These are phyloP conservation scores for Rhodomyrtus tomentosa DNA, from an alignment of 345 rosid genomes.

Conservation along the genomic window DNA sequence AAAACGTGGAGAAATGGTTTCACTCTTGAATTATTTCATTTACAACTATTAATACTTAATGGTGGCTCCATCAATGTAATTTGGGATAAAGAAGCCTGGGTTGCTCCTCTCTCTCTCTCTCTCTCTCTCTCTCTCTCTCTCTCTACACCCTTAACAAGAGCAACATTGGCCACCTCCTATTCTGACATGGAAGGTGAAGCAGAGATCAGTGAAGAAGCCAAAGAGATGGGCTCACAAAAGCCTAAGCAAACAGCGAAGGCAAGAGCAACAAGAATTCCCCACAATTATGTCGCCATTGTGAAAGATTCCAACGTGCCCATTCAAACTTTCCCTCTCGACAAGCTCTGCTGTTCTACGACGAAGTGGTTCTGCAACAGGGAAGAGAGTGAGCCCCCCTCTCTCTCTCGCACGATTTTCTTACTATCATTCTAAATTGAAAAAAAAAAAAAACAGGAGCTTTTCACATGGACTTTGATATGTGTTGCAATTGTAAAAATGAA, in stretches of 20 bases:
- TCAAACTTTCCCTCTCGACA: background rate
- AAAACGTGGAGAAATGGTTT: no score
- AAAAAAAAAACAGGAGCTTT: background rate
- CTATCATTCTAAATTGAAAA: background rate
- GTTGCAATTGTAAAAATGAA: background rate
- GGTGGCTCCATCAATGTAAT: background rate
- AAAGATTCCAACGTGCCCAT: background rate
- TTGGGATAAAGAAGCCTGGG: no score
- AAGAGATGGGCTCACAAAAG: background rate
- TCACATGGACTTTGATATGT: background rate
- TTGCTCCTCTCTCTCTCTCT: background rate
- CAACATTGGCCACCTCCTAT: background rate
- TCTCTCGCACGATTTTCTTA: background rate
- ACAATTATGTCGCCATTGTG: background rate
- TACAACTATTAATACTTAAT: no score
- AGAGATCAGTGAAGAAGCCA: background rate
- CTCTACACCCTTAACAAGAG: background rate
- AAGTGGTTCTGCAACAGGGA: background rate
- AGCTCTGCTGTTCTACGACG: background rate
- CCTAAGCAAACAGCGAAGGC: background rate
- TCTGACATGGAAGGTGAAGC: background rate
- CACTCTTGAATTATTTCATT: no score
- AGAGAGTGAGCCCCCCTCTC: background rate
- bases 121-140: background rate
- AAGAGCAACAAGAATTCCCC: background rate